phyloP scores from a whole-genome alignment of 352 stramenopile genomes.

The Phytophthora megakarya region DNA sequence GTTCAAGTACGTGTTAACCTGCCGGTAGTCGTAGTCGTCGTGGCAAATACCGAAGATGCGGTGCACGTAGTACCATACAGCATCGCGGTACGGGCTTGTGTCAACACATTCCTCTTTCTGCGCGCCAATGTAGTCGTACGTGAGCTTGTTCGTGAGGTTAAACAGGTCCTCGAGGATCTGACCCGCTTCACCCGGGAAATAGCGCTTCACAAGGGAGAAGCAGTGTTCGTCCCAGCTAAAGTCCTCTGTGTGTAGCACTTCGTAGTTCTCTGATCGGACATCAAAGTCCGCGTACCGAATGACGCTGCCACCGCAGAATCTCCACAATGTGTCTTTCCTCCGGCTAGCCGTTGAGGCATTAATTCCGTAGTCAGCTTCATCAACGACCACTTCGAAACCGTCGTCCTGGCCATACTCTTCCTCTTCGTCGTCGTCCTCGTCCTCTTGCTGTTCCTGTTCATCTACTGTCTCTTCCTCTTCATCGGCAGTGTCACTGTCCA shows the following conservation, averaged over 20 bases:
- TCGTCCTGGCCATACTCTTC: constrained; percentile 36
- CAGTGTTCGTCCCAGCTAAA: constrained; percentile 91
- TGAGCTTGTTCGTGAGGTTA: constrained; percentile 85
- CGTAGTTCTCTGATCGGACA: constrained; percentile 78
- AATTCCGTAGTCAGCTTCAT: constrained; percentile 54
- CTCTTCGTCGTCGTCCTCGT: constrained; percentile 38
- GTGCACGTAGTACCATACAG: constrained; percentile 90
- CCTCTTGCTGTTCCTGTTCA: constrained; percentile 32
- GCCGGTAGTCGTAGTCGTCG: constrained; percentile 88
- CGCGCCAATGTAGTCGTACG: constrained; percentile 76
- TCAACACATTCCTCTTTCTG: constrained; percentile 68
- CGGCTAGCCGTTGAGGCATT: constrained; percentile 35
- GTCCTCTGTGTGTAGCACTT: constrained; percentile 86
- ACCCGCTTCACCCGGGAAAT: constrained; percentile 80
- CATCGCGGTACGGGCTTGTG: constrained; percentile 80
- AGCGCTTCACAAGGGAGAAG: constrained; percentile 85
- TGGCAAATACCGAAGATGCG: constrained; percentile 90
- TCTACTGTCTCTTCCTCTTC: constrained; percentile 52
- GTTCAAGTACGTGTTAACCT: constrained; percentile 84
- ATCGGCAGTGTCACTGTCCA: constrained; percentile 67
- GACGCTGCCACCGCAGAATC: constrained; percentile 81
- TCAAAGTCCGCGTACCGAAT: constrained; percentile 88
- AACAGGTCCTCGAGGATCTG: constrained; percentile 89
- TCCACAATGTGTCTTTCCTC: constrained; percentile 75
- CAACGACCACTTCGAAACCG: constrained; percentile 62